phyloP scores from a whole-genome alignment of 2,329 filamentous ascomycete genomes.

The Arthrobotrys sphaeroides region DNA sequence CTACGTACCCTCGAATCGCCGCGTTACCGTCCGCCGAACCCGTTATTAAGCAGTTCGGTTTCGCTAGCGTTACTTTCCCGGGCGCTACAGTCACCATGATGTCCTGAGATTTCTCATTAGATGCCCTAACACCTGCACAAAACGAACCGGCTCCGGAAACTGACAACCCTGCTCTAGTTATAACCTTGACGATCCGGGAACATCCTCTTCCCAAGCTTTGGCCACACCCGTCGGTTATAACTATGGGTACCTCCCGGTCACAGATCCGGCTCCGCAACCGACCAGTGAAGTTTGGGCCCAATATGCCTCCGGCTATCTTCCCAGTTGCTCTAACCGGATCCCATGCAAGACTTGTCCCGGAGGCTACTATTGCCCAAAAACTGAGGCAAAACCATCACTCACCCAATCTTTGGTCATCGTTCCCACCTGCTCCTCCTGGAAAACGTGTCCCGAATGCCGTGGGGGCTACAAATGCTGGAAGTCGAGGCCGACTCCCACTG shows the following conservation, averaged over 20 bases:
- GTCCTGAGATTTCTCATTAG: no score
- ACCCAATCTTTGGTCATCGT: constrained; percentile 40
- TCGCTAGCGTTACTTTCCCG: no score
- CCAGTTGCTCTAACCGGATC: constrained; percentile 32
- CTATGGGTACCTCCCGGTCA: constrained; percentile 16
- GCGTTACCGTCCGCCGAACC: no score
- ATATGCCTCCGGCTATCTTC: constrained; percentile 9
- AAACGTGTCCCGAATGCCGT: constrained; percentile 41
- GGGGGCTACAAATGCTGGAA: constrained; percentile 51
- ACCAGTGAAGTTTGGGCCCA: constrained; percentile 1
- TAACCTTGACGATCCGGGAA: constrained; percentile 1
- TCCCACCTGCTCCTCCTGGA: constrained; percentile 44
- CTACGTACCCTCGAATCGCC: no score
- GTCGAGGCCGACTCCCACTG: constrained; percentile 20
- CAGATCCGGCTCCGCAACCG: background rate
- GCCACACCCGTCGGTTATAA: constrained; percentile 18
- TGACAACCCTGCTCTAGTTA: constrained; percentile 7
- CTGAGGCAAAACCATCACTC: background rate
- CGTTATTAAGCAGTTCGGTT: no score
- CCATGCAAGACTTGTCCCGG: constrained; percentile 25
- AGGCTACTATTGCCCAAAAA: constrained; percentile 40
- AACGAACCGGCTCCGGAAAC: background rate
- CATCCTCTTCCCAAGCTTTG: background rate
- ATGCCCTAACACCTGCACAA: no score
- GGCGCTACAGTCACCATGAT: no score